These are phyloP conservation scores for Phialophora tarda DNA, from an alignment of 2,329 filamentous ascomycete species.

Conservation along the genomic window DNA sequence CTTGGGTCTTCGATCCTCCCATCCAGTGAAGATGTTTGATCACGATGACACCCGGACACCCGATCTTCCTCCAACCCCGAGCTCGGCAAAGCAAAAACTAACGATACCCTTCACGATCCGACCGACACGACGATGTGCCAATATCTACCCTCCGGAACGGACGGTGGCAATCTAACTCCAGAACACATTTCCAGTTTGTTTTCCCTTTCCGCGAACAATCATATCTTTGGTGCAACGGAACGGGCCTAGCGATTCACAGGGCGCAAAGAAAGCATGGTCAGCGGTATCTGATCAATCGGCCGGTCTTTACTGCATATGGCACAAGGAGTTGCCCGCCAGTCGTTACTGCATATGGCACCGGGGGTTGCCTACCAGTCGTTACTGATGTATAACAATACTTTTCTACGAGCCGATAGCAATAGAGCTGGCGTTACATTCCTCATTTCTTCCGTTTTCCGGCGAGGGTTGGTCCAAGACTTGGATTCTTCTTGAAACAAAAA, in stretches of 20 bases:
- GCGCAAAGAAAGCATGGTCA: background rate
- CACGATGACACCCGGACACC: background rate
- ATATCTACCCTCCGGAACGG: background rate
- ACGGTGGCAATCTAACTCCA: background rate
- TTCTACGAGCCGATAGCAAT: background rate
- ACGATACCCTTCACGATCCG: background rate
- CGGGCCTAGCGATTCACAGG: background rate
- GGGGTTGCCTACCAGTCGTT: slow-evolving; percentile 12
- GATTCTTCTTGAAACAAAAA: background rate
- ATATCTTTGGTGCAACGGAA: slow-evolving; percentile 1
- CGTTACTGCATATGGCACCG: background rate
- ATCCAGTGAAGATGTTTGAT: background rate
- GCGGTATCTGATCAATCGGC: background rate
- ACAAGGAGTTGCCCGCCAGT: background rate
- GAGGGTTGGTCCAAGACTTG: background rate
- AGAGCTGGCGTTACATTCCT: background rate
- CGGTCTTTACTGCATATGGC: slow-evolving; percentile 5
- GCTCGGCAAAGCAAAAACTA: background rate
- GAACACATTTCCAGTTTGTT: background rate
- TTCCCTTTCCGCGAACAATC: background rate
- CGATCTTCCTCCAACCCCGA: background rate
- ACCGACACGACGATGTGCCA: background rate
- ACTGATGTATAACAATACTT: slow-evolving; percentile 15
- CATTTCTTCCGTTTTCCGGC: background rate
- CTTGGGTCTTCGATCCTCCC: background rate